Base-by-base conservation (phyloP, 257 asterid species). In the Petrea volubilis region DNA sequence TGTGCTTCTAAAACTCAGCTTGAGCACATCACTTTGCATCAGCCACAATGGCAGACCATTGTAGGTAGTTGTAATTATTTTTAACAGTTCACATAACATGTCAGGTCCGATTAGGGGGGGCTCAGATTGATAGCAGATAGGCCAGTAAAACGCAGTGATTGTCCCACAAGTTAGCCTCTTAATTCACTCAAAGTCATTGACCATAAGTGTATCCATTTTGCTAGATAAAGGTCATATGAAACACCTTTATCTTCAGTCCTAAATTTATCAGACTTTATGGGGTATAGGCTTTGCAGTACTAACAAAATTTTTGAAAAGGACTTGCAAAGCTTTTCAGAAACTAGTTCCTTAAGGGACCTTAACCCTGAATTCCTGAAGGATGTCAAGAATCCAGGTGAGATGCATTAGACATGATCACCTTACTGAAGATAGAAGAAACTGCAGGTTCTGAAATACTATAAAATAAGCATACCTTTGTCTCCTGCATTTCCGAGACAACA, bases 401-500 rank as follows among this genome's bases (percentile, higher is more conserved):
- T 63, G 53, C 13, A 75, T 20, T 20, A 60, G 20, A 60, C 11
- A 38, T 14, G 52, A 64, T 21, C 57, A 60, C 65, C 7, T 73
- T 23, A 64, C 51, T 7, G 28, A 64, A 60, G 59, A 20, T 5
- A 56, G 15, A 68, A 64, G 14, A 68, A 34, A 15, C 40, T 46
- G 71, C n/a, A 23, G 6, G 0, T 17, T 24, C 18, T 44, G 65
- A 63, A n/a, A 69, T 38, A 38, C 43, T 5, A 38, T 1, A 38
- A 38, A 38, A 7, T n/a, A 38, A 28, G 52, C 15, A 25, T 83
- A 93, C 98, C 97, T 87, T 88, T 25, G 87, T 81, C 68, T 83
- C 97, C 78, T 87, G 88, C 83, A 93, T 85, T 64, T 87, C 97
- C 12, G 98, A 90, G 73, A 93, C 96, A 64, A 88, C 96, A 71